Percentiles rank a stretch among this genome's conserved stretches.
phyloP scores from a whole-genome alignment of 768 basidiomycete genomes.

The Amanita muscaria region DNA sequence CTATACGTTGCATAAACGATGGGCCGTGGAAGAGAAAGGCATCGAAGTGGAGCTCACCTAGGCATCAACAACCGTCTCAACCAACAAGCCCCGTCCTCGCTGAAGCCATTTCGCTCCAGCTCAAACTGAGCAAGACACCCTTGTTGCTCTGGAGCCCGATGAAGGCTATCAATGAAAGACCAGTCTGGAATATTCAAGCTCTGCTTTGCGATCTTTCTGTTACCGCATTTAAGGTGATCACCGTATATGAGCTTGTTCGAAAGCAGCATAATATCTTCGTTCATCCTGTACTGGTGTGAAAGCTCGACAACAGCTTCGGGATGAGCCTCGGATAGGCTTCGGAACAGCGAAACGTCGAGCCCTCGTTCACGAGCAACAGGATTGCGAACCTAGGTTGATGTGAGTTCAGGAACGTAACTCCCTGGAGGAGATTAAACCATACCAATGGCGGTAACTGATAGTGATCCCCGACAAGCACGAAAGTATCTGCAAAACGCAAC shows the following conservation, averaged over 20 bases:
- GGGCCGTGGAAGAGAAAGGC: not conserved
- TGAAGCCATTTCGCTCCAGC: conserved; percentile 2
- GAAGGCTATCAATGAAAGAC: conserved; percentile 35
- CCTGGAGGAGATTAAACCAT: conserved; percentile 15
- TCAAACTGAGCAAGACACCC: conserved; percentile 3
- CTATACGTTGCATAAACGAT: conserved; percentile 29
- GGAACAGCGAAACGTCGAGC: conserved; percentile 84
- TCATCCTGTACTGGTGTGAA: conserved; percentile 92
- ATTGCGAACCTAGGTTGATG: conserved; percentile 61
- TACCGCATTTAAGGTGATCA: conserved; percentile 72
- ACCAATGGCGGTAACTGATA: conserved; percentile 95
- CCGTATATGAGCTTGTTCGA: conserved; percentile 84
- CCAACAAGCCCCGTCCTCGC: conserved; percentile 49
- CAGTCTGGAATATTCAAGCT: conserved; percentile 45
- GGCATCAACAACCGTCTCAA: conserved; percentile 52
- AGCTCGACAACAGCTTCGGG: conserved; percentile 82
- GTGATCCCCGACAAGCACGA: conserved; percentile 95
- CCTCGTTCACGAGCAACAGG: conserved; percentile 73
- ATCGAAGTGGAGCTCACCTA: conserved; percentile 35
- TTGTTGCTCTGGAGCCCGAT: conserved; percentile 19
- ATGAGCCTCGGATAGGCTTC: conserved; percentile 79
- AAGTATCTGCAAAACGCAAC: conserved; percentile 80
- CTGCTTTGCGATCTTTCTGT: conserved; percentile 54
- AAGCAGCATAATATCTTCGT: conserved; percentile 87
- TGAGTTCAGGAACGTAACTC: not conserved